Evolutionary conservation across 768 basidiomycete species (phyloP).

Genomic region (Albatrellus ellisii): DNA sequence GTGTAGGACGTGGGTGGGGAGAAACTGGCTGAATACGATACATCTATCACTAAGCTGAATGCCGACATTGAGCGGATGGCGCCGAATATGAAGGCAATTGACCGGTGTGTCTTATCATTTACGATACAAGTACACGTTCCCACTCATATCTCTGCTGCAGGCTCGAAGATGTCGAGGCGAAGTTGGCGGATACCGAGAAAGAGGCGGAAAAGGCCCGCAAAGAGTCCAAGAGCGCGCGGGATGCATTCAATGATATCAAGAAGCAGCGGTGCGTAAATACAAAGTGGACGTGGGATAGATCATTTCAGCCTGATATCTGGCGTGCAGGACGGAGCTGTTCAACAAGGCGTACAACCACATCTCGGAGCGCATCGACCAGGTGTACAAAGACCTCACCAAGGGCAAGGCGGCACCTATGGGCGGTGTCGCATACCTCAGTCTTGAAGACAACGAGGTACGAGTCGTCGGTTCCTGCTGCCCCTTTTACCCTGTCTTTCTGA

Average conservation of each 20-base stretch:
- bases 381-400: conserved; percentile 97
- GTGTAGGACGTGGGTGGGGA: conserved; percentile 47
- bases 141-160: conserved; percentile 21
- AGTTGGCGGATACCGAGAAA: conserved; percentile 77
- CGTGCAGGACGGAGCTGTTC: conserved; percentile 63
- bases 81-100: conserved; percentile 94
- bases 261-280: conserved; percentile 45
- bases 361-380: conserved; percentile 84
- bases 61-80: conserved; percentile 87
- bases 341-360: conserved; percentile 96
- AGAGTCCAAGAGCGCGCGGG: conserved; percentile 82
- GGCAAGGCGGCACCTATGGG: conserved; percentile 90
- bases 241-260: conserved; percentile 83
- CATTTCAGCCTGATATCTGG: background rate
- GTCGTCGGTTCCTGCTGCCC: background rate
- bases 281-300: background rate
- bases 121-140: background rate
- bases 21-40: conserved; percentile 59
- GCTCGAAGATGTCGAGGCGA: conserved; percentile 73
- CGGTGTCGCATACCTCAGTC: conserved; percentile 89
- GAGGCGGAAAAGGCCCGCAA: conserved; percentile 89
- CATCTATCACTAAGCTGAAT: conserved; percentile 52
- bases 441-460: conserved; percentile 89
- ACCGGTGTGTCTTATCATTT: conserved; percentile 37
- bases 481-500: conserved; percentile 21